Evolutionary conservation across 2,329 filamentous ascomycete genomes (phyloP).

Genomic region (Neospermospora avenae): DNA sequence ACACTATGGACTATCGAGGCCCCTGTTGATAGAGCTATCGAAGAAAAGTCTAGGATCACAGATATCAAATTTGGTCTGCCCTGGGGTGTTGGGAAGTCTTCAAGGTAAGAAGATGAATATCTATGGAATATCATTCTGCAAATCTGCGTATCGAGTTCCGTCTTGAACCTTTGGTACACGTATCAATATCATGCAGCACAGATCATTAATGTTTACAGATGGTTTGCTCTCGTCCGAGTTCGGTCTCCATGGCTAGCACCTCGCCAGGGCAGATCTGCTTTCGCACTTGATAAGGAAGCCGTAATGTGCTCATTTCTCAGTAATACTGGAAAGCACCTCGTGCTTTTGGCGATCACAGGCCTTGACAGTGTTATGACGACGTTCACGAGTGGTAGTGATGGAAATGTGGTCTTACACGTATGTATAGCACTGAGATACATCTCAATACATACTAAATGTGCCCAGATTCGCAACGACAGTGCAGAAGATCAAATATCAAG

Average conservation of each 20-base stretch:
- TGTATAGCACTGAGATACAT: constrained; percentile 13
- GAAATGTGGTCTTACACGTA: constrained; percentile 65
- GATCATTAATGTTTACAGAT: constrained; percentile 44
- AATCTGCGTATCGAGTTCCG: no score
- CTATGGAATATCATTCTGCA: no score
- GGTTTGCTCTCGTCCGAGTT: constrained; percentile 77
- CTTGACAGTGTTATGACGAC: constrained; percentile 66
- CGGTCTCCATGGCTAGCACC: constrained; percentile 86
- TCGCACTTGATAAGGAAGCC: constrained; percentile 72
- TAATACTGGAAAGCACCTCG: constrained; percentile 67
- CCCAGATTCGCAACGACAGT: constrained; percentile 64
- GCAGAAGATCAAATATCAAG: constrained; percentile 50
- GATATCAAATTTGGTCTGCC: constrained; percentile 34
- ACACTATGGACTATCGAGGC: constrained; percentile 67
- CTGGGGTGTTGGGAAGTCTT: constrained; percentile 34
- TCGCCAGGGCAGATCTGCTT: constrained; percentile 68
- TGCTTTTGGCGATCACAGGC: constrained; percentile 75
- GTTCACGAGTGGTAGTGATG: constrained; percentile 62
- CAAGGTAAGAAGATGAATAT: constrained; percentile 34
- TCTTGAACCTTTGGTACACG: background rate
- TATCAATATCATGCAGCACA: background rate
- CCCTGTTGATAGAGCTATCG: constrained; percentile 52
- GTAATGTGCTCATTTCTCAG: constrained; percentile 76
- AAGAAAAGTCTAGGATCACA: constrained; percentile 54
- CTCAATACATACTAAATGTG: background rate